Conservation (phyloP, 2,329 filamentous ascomycete genomes). For the Epichloe hybrida region DNA sequence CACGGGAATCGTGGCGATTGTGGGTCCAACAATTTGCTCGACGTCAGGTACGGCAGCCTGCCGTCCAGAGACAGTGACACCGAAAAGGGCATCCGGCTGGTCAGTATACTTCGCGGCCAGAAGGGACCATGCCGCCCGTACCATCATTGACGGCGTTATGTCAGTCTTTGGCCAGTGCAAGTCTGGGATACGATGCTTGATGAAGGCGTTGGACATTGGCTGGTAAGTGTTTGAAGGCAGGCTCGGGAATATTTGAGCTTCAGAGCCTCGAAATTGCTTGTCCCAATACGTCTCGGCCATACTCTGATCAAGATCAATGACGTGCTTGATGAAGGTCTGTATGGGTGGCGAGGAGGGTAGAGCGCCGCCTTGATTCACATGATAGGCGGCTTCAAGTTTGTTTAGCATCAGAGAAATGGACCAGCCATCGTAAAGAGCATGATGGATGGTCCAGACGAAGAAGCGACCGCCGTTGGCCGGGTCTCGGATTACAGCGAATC, state of each 20-base stretch:
- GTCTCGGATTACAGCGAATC: constrained; percentile 7
- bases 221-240: constrained; percentile 2
- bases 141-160: constrained; percentile 8
- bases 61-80: constrained; percentile 12
- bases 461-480: background rate
- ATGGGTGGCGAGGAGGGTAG: background rate
- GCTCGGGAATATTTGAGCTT: constrained; percentile 2
- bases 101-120: constrained; percentile 21
- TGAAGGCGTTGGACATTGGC: background rate
- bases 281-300: background rate
- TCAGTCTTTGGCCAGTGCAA: constrained; percentile 3
- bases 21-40: constrained; percentile 14
- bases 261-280: constrained; percentile 10
- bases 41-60: constrained; percentile 12
- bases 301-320: background rate
- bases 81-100: constrained; percentile 18
- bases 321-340: constrained; percentile 1
- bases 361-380: constrained; percentile 8
- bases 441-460: constrained; percentile 31
- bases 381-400: constrained; percentile 26
- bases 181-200: constrained; percentile 1
- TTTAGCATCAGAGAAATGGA: constrained; percentile 31
- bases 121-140: constrained; percentile 16
- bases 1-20: constrained; percentile 15
- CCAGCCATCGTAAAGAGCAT: constrained; percentile 41